phyloP scores from a whole-genome alignment of 495 filamentous ascomycete genomes.

The Daldinia grandis region DNA sequence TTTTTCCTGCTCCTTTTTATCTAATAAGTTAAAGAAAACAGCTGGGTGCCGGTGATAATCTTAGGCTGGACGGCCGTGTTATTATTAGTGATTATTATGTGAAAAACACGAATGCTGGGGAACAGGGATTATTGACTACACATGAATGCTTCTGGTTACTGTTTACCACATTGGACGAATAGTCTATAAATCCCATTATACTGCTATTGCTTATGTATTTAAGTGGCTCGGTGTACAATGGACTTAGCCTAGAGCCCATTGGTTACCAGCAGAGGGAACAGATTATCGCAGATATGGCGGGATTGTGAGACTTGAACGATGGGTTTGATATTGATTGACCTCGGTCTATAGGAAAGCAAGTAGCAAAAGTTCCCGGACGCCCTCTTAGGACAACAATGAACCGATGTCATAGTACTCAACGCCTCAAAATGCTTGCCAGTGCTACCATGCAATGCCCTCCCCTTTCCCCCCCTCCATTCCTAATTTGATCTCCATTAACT shows the following conservation, averaged over 20 bases:
- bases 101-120: background rate
- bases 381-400: constrained; percentile 22
- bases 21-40: background rate
- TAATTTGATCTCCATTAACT: constrained; percentile 8
- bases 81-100: background rate
- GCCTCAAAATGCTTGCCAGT: constrained; percentile 39
- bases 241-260: background rate
- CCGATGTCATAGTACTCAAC: constrained; percentile 32
- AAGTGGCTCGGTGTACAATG: background rate
- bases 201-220: background rate
- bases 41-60: background rate
- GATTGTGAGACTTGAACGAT: constrained; percentile 2
- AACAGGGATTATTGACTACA: background rate
- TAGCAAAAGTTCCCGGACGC: constrained; percentile 22
- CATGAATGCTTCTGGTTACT: background rate
- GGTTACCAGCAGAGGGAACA: background rate
- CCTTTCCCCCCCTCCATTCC: constrained; percentile 2
- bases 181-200: background rate
- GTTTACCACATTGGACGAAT: background rate
- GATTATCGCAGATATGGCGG: background rate
- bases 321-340: constrained; percentile 11
- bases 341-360: constrained; percentile 30
- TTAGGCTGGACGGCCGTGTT: background rate
- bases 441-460: constrained; percentile 34
- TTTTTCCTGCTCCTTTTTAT: background rate